Conservation (phyloP, 2,329 filamentous ascomycete species). For the Neoscytalidium dimidiatum region DNA sequence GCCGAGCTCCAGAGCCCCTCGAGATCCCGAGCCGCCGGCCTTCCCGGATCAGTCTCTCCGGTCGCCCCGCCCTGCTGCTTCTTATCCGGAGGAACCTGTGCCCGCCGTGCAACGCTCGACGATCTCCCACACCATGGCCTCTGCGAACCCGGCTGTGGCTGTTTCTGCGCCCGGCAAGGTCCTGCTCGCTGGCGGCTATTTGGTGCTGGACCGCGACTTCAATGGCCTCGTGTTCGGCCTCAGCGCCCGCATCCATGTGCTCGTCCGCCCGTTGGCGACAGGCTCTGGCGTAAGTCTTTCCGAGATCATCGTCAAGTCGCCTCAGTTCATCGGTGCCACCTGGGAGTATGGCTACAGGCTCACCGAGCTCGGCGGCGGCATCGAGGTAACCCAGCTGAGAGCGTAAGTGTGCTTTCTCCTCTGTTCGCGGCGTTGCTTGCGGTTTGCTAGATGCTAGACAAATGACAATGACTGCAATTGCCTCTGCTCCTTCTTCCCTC, state of each 20-base stretch:
- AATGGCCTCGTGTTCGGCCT: conserved; percentile 71
- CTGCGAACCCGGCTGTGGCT: conserved; percentile 26
- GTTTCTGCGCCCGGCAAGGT: conserved; percentile 97
- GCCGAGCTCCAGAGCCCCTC: not conserved
- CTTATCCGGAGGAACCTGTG: conserved; percentile 7
- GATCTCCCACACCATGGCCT: conserved; percentile 32
- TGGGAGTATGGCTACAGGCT: conserved; percentile 86
- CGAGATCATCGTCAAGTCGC: conserved; percentile 84
- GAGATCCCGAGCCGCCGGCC: not conserved
- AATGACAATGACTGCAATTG: conserved; percentile 9
- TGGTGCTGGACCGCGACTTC: conserved; percentile 86
- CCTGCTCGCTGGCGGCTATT: conserved; percentile 88
- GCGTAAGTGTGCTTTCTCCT: conserved; percentile 61
- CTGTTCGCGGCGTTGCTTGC: not conserved
- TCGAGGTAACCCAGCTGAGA: conserved; percentile 76
- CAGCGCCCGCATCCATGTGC: conserved; percentile 64
- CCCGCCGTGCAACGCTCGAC: conserved; percentile 84
- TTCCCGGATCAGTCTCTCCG: conserved; percentile 3
- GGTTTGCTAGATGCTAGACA: not conserved
- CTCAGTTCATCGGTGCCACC: conserved; percentile 82
- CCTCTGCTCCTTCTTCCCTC: not conserved
- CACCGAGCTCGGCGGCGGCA: conserved; percentile 71
- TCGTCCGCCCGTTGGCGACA: conserved; percentile 57
- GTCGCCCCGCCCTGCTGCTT: not conserved
- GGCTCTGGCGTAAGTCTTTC: conserved; percentile 62